phyloP scores from a whole-genome alignment of 345 rosid species.

The Hypericum perforatum region DNA sequence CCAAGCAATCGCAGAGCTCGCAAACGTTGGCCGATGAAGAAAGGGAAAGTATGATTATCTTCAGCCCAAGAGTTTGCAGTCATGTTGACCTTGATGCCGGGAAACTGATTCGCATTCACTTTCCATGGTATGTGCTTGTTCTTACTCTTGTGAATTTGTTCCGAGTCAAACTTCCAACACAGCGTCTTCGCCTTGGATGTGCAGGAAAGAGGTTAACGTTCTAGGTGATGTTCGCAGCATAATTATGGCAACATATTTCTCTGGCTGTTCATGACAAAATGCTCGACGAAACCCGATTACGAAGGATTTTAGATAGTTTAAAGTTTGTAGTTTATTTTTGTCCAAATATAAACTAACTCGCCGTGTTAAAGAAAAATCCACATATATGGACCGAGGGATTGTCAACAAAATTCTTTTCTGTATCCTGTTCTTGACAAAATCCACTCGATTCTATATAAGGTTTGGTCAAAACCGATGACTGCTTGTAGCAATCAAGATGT shows the following conservation, averaged over 20 bases:
- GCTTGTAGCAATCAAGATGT: too few relatives aligned
- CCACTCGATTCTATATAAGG: too few relatives aligned
- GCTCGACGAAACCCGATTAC: too few relatives aligned
- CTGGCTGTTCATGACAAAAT: slow-evolving; percentile 6
- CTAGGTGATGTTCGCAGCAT: slow-evolving; percentile 28
- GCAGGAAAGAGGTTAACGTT: slow-evolving; percentile 68
- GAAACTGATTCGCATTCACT: slow-evolving; percentile 41
- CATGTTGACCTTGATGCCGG: slow-evolving; percentile 78
- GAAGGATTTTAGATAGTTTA: too few relatives aligned
- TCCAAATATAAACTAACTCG: too few relatives aligned
- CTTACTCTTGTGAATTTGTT: slow-evolving; percentile 1
- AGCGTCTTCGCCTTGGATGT: neutral
- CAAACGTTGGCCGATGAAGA: slow-evolving; percentile 22
- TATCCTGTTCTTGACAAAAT: too few relatives aligned
- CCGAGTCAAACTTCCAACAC: neutral
- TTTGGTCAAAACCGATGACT: too few relatives aligned
- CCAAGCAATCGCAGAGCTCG: slow-evolving; percentile 17
- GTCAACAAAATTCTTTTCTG: too few relatives aligned
- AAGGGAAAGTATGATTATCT: slow-evolving; percentile 43
- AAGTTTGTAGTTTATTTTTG: too few relatives aligned
- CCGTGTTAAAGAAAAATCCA: too few relatives aligned
- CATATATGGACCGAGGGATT: too few relatives aligned
- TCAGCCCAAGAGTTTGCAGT: slow-evolving; percentile 60
- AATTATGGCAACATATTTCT: slow-evolving; percentile 49
- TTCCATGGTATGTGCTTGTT: slow-evolving; percentile 48